Evolutionary conservation across 2,329 filamentous ascomycete species (phyloP).

Genomic region (Apiospora rasikravindrae): DNA sequence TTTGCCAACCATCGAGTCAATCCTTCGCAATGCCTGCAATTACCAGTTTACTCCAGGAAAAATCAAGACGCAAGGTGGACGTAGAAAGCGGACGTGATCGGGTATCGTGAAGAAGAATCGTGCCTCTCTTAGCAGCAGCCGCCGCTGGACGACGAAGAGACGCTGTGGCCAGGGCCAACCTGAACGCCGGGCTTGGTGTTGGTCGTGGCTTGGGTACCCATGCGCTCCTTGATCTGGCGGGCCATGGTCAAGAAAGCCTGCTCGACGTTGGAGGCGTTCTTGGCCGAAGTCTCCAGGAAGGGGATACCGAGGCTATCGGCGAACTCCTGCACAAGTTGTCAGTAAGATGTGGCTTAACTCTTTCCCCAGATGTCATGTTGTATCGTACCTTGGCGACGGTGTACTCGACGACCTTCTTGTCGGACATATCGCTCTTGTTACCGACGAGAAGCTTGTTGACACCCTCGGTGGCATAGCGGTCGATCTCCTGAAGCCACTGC

Average conservation of each 20-base stretch:
- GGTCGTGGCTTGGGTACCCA: constrained; percentile 93
- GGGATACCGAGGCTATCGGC: constrained; percentile 98
- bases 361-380: background rate
- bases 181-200: constrained; percentile 99
- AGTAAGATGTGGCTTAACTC: constrained; percentile 24
- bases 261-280: constrained; percentile 99
- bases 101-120: constrained; percentile 27
- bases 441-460: constrained; percentile 99
- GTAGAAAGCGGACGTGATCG: constrained; percentile 18
- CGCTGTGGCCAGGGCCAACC: constrained; percentile 92
- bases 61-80: constrained; percentile 19
- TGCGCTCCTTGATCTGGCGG: constrained; percentile 99
- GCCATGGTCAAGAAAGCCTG: constrained; percentile 99
- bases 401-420: constrained; percentile 99
- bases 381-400: constrained; percentile 90
- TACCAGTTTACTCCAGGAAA: constrained; percentile 19
- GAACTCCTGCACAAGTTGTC: constrained; percentile 73
- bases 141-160: constrained; percentile 83
- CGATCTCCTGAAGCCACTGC: constrained; percentile 99
- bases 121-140: constrained; percentile 80
- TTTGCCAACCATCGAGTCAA: constrained; percentile 18
- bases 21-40: constrained; percentile 19
- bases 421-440: constrained; percentile 99
- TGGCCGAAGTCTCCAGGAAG: constrained; percentile 99
- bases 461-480: constrained; percentile 97